These are phyloP conservation scores for Tripidium arundinaceum DNA, from an alignment of 202 grass and related monocot species.

Conservation along the genomic window DNA sequence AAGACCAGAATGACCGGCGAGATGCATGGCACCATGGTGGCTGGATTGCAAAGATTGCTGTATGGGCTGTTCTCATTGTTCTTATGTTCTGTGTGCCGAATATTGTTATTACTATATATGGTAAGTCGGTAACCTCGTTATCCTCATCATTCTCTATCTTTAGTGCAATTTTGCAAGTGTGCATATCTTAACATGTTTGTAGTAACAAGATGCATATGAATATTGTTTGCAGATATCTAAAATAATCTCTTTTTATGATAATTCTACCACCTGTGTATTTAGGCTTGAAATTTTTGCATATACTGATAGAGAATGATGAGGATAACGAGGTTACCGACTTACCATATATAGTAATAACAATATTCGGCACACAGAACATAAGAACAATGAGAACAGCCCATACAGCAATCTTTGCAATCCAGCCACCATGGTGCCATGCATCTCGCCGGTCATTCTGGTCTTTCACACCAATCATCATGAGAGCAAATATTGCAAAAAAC, in stretches of 20 bases:
- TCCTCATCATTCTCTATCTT: background rate
- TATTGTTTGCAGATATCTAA: constrained; percentile 6
- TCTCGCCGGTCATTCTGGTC: constrained; percentile 91
- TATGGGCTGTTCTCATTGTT: constrained; percentile 76
- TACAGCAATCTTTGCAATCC: constrained; percentile 78
- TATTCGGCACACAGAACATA: constrained; percentile 91
- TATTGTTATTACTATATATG: constrained; percentile 76
- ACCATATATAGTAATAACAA: constrained; percentile 87
- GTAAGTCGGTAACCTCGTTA: constrained; percentile 54
- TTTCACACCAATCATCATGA: constrained; percentile 88
- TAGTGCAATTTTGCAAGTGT: background rate
- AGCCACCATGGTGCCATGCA: constrained; percentile 90
- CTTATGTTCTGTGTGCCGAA: constrained; percentile 96
- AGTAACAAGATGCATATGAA: background rate
- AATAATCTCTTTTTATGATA: constrained; percentile 9
- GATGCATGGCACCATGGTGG: constrained; percentile 93
- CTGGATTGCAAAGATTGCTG: constrained; percentile 78
- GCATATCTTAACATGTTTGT: background rate
- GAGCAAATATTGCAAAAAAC: constrained; percentile 81
- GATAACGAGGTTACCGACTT: constrained; percentile 41
- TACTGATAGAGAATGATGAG: constrained; percentile 1
- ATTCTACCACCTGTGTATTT: constrained; percentile 11
- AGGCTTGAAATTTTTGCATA: background rate
- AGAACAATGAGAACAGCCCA: constrained; percentile 78
- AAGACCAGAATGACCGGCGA: constrained; percentile 89